Percentiles rank a stretch among this genome's conserved stretches.
These are phyloP conservation scores for Polygonum aviculare DNA, from an alignment of 148 eudicot genomes.

Conservation along the genomic window DNA sequence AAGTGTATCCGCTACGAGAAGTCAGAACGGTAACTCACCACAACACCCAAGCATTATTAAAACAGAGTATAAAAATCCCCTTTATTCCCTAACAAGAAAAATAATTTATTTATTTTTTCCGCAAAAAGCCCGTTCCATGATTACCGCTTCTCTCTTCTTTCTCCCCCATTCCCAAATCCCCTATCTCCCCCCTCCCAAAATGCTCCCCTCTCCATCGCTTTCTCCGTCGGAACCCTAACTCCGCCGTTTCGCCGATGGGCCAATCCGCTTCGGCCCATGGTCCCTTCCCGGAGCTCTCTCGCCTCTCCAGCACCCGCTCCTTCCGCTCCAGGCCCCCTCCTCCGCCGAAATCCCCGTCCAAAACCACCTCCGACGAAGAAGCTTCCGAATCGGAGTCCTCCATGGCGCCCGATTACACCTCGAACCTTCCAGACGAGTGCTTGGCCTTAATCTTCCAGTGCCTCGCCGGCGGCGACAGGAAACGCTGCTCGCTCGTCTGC, in stretches of 20 bases:
- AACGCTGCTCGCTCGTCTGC: slow-evolving; percentile 26
- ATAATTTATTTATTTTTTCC: not conserved
- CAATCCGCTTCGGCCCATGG: slow-evolving; percentile 10
- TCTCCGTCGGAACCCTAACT: slow-evolving; percentile 12
- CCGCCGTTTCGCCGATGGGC: slow-evolving; percentile 8
- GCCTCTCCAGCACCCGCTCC: slow-evolving; percentile 9
- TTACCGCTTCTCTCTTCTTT: slow-evolving; percentile 2
- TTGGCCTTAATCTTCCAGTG: slow-evolving; percentile 27
- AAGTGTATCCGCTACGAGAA: not conserved
- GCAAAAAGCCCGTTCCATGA: not conserved
- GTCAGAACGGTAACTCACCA: too few relatives aligned
- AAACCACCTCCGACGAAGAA: slow-evolving; percentile 1
- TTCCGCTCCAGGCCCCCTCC: not conserved
- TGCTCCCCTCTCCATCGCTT: not conserved
- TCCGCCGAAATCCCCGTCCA: not conserved
- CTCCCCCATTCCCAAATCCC: not conserved
- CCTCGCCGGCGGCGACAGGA: slow-evolving; percentile 25
- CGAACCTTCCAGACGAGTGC: slow-evolving; percentile 31
- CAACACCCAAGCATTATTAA: not conserved
- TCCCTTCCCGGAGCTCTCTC: slow-evolving; percentile 9
- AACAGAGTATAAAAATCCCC: not conserved
- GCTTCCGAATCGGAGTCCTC: not conserved
- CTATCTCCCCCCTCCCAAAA: not conserved
- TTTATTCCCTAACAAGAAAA: not conserved
- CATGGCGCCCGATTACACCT: slow-evolving; percentile 14